Percentiles rank a stretch among this genome's conserved stretches.
These are phyloP conservation scores for Teunomyces aglyptinius DNA, from an alignment of 805 yeast species.

Conservation along the genomic window DNA sequence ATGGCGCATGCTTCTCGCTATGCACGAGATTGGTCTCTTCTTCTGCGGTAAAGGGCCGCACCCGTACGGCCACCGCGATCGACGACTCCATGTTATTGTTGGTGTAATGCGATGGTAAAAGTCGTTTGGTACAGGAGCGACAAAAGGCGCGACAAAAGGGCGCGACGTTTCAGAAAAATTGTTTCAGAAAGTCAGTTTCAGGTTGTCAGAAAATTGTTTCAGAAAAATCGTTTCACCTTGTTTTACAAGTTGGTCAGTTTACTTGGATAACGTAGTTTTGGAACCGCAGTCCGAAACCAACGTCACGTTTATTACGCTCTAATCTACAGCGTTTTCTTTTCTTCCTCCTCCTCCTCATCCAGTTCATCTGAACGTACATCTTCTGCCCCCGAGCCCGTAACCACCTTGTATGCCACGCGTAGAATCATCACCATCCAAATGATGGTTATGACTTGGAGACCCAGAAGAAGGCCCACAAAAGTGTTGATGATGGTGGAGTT, in stretches of 20 bases:
- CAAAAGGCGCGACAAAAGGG: not conserved
- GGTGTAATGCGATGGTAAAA: not conserved
- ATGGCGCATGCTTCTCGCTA: slow-evolving; percentile 36
- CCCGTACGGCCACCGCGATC: slow-evolving; percentile 74
- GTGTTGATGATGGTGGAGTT: slow-evolving; percentile 41
- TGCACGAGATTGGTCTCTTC: slow-evolving; percentile 53
- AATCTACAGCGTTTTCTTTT: too few relatives aligned
- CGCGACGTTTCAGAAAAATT: not conserved
- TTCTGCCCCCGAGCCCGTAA: slow-evolving; percentile 75
- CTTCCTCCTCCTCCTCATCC: slow-evolving; percentile 33
- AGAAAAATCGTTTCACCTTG: too few relatives aligned
- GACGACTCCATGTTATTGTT: slow-evolving; percentile 46
- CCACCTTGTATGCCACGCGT: slow-evolving; percentile 66
- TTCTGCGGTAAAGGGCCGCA: slow-evolving; percentile 70
- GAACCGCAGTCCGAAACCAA: too few relatives aligned
- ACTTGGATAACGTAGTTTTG: too few relatives aligned
- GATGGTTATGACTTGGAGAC: slow-evolving; percentile 62
- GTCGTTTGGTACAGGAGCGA: not conserved
- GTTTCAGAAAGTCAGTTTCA: too few relatives aligned
- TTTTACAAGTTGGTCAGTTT: too few relatives aligned
- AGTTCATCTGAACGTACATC: slow-evolving; percentile 85
- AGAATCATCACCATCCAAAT: slow-evolving; percentile 76
- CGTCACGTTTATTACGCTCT: too few relatives aligned
- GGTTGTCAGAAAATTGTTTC: too few relatives aligned
- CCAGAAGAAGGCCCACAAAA: slow-evolving; percentile 57